Evolutionary conservation across 305 asterid species (phyloP).

Genomic region (Rubia tinctorum): DNA sequence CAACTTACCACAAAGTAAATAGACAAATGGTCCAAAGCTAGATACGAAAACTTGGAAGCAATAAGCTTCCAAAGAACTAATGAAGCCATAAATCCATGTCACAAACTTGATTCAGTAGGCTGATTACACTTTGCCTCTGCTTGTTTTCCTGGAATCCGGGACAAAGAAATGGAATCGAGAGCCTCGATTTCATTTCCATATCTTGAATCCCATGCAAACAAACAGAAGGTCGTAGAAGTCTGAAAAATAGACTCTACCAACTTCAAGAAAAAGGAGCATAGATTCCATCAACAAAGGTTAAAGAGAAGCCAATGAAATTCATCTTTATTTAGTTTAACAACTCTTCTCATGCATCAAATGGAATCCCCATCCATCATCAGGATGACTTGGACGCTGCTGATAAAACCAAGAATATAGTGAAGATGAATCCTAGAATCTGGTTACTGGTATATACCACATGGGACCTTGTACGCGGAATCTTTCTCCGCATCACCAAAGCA

Average conservation of each 20-base stretch:
- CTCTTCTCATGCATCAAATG: conserved; percentile 8
- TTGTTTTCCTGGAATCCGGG: background rate
- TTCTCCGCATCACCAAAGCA: background rate
- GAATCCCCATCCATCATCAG: conserved; percentile 10
- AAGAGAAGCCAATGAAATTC: conserved; percentile 2
- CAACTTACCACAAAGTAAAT: background rate
- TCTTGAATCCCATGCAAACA: background rate
- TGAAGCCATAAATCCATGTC: background rate
- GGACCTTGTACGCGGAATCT: background rate
- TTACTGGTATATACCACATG: background rate
- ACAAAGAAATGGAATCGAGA: background rate
- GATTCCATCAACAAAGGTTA: background rate
- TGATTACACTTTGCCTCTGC: background rate
- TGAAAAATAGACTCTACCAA: background rate
- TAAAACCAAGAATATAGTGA: conserved; percentile 10
- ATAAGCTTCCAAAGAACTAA: background rate
- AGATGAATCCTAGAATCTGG: conserved; percentile 17
- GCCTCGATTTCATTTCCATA: background rate
- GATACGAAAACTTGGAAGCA: conserved; percentile 7
- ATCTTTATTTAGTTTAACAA: background rate
- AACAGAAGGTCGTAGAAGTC: background rate
- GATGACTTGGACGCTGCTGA: conserved; percentile 6
- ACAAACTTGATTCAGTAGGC: background rate
- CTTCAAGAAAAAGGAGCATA: conserved; percentile 8
- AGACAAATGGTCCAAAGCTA: background rate